A percentile compares a stretch with the other conserved stretches of the same genome.
These are phyloP conservation scores for Piloderma croceum DNA, from an alignment of 768 basidiomycete species.

Conservation along the genomic window DNA sequence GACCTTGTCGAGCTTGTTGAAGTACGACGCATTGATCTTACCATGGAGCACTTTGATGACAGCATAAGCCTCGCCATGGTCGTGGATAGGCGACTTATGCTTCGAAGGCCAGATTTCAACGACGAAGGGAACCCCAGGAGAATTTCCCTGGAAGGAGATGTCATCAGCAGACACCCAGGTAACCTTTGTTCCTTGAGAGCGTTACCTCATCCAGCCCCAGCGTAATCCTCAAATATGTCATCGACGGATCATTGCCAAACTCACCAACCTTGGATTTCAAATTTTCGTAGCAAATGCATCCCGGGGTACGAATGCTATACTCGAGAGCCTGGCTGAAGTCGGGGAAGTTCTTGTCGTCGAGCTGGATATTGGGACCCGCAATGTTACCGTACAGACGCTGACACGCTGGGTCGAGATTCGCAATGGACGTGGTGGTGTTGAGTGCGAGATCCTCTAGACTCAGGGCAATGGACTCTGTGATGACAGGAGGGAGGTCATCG, in stretches of 20 bases:
- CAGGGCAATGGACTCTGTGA: slow-evolving; percentile 5
- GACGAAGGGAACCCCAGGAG: slow-evolving; percentile 20
- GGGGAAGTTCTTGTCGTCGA: slow-evolving; percentile 17
- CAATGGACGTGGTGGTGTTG: slow-evolving; percentile 10
- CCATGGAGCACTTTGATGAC: slow-evolving; percentile 22
- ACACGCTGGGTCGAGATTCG: slow-evolving; percentile 17
- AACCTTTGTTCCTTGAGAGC: background rate
- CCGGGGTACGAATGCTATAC: slow-evolving; percentile 16
- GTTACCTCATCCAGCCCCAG: slow-evolving; percentile 13
- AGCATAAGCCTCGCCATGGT: slow-evolving; percentile 18
- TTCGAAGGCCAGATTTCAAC: slow-evolving; percentile 21
- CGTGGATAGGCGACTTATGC: slow-evolving; percentile 18
- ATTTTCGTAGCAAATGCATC: slow-evolving; percentile 10
- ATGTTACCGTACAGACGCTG: slow-evolving; percentile 19
- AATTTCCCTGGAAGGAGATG: slow-evolving; percentile 9
- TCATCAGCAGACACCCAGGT: background rate
- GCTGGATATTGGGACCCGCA: slow-evolving; percentile 13
- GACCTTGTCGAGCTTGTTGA: slow-evolving; percentile 5
- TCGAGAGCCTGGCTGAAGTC: slow-evolving; percentile 20
- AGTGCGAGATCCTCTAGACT: slow-evolving; percentile 14
- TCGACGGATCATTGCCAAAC: slow-evolving; percentile 11
- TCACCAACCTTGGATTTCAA: slow-evolving; percentile 15
- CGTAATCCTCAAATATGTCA: slow-evolving; percentile 20
- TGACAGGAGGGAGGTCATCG: slow-evolving; percentile 10
- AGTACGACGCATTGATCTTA: slow-evolving; percentile 14